Conservation (phyloP, 1,139 yeast species). For the Hyphopichia khmerensis region DNA sequence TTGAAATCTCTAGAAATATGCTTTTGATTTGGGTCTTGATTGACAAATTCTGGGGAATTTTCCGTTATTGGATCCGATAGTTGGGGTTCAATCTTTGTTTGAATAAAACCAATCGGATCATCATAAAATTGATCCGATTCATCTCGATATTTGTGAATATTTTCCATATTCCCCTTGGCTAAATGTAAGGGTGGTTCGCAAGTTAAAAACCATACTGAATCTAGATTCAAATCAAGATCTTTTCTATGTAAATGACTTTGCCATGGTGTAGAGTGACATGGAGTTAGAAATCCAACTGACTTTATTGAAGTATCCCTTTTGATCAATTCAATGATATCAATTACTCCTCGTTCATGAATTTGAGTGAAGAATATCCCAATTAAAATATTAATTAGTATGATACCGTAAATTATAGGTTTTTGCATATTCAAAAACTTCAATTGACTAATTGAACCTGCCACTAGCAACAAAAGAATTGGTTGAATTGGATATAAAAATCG, state of each 20-base stretch:
- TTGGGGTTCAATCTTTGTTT: conserved; percentile 11
- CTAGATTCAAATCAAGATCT: conserved; percentile 22
- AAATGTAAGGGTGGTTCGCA: conserved; percentile 86
- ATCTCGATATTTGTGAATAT: conserved; percentile 59
- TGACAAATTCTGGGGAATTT: not conserved
- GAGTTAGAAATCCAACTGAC: conserved; percentile 79
- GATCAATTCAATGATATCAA: conserved; percentile 60
- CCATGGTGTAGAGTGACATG: conserved; percentile 98
- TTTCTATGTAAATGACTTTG: conserved; percentile 75
- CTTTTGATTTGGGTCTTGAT: not conserved
- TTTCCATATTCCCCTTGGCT: conserved; percentile 12
- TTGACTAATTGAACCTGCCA: conserved; percentile 15
- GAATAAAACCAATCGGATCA: conserved; percentile 55
- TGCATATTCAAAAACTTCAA: not conserved
- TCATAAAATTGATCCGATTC: conserved; percentile 84
- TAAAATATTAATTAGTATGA: conserved; percentile 38
- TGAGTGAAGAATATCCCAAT: conserved; percentile 56
- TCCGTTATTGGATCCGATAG: conserved; percentile 1
- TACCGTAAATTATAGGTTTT: conserved; percentile 6
- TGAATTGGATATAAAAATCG: conserved; percentile 86
- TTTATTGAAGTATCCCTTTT: conserved; percentile 39
- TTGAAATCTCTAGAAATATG: not conserved
- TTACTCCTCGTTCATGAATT: conserved; percentile 82
- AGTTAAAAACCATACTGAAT: conserved; percentile 68
- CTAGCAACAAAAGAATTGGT: conserved; percentile 57